Percentiles rank a stretch among this genome's conserved stretches.
These are phyloP conservation scores for Lipomyces chichibuensis DNA, from an alignment of 805 yeast species.

Conservation along the genomic window DNA sequence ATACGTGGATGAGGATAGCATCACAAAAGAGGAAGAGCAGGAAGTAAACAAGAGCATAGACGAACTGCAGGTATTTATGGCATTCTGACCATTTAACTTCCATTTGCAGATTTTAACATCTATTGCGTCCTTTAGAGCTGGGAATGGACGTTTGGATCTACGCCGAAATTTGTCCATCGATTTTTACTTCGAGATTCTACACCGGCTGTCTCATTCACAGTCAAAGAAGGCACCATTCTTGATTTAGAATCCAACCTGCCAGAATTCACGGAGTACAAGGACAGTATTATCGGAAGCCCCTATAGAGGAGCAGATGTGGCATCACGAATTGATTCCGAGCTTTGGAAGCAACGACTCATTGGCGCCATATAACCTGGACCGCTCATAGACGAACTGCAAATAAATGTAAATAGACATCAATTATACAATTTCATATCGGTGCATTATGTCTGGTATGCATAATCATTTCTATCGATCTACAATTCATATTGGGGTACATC, in stretches of 20 bases:
- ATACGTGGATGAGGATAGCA: slow-evolving; percentile 20
- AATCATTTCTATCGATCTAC: background rate
- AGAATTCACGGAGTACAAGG: background rate
- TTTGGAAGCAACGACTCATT: slow-evolving; percentile 20
- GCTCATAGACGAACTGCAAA: background rate
- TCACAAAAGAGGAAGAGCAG: slow-evolving; percentile 2
- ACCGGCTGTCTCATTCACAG: slow-evolving; percentile 10
- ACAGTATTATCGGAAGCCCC: slow-evolving; percentile 12
- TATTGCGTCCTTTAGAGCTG: slow-evolving; percentile 45
- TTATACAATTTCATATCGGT: background rate
- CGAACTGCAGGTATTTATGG: slow-evolving; percentile 23
- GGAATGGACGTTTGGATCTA: slow-evolving; percentile 75
- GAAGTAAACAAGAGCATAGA: slow-evolving; percentile 13
- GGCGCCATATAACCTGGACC: slow-evolving; percentile 3
- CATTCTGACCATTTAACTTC: background rate
- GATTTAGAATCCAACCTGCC: slow-evolving; percentile 6
- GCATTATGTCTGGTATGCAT: background rate
- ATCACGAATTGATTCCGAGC: background rate
- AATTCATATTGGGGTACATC: background rate
- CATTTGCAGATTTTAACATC: background rate
- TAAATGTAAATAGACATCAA: background rate
- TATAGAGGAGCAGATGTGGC: slow-evolving; percentile 14
- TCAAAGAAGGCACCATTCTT: slow-evolving; percentile 15
- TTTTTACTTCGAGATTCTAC: slow-evolving; percentile 40
- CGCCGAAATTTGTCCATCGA: slow-evolving; percentile 70